Base-by-base conservation (phyloP, 2,329 filamentous ascomycete genomes). In the Colletotrichum tropicale region DNA sequence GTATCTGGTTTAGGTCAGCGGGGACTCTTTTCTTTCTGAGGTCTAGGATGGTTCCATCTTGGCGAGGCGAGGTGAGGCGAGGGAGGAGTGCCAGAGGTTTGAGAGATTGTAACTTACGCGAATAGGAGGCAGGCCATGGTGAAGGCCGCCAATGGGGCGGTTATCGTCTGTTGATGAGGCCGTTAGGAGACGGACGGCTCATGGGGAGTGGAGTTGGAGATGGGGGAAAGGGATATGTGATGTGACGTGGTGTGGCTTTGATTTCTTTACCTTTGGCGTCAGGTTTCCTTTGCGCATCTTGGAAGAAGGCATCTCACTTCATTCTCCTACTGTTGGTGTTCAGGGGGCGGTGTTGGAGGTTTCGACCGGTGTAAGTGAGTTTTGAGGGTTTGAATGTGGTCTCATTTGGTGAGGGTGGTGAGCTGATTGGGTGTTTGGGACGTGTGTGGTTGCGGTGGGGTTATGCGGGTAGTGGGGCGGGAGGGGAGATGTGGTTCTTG, bases 81-180 rank as follows among this genome's bases (percentile, higher is more conserved):
- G 36, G 55, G 6, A 48, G 38, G 18, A n/a, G 38, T 48, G 38
- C 18, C 6, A 7, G 38, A 48, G 18, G 6, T 48, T 3, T 4
- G 38, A 38, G 13, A 7, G 61, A 7, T 4, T 7, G 52, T 6
- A 16, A 69, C 84, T 79, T 81, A 88, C 83, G 87, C 87, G 73
- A 90, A 87, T 26, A 90, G 82, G 15, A 90, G 80, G 62, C 85
- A 83, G 5, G 89, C 89, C 89, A 91, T 91, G 21, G 87, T 88
- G 76, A 90, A 89, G 52, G 89, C 89, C 21, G 89, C 89, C 26
- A 87, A 81, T 10, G 89, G 89, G 69, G 88, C 87, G 75, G 87
- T 87, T 71, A 90, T 82, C 48, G 83, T 86, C 87, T 88, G 61
- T 30, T 21, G 16, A n/a, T 48, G 32, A 30, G 15, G 12, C 48